phyloP scores from a whole-genome alignment of 1,284 basidiomycete genomes.

The Trametes versicolor region DNA sequence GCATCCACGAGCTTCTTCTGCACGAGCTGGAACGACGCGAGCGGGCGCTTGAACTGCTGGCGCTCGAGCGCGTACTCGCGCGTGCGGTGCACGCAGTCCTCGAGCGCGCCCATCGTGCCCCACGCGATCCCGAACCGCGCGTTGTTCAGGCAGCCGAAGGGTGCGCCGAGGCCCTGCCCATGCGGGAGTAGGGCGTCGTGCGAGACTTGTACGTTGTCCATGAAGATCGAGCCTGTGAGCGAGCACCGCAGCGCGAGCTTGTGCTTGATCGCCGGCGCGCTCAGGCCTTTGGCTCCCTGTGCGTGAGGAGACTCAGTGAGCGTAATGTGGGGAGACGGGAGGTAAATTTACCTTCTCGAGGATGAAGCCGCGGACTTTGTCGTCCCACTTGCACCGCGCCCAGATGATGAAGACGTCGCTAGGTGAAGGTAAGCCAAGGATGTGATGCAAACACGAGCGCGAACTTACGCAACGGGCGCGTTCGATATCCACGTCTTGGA shows the following conservation, averaged over 20 bases:
- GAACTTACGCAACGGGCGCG: conserved; percentile 82
- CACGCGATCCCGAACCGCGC: conserved; percentile 92
- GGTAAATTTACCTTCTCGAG: conserved; percentile 78
- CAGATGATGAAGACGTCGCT: conserved; percentile 75
- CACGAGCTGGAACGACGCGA: conserved; percentile 95
- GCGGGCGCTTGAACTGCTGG: conserved; percentile 88
- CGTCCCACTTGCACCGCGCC: conserved; percentile 96
- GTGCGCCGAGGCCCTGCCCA: conserved; percentile 79
- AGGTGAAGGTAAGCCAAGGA: conserved; percentile 3
- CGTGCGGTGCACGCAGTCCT: conserved; percentile 87
- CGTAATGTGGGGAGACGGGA: background rate
- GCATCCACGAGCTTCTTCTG: conserved; percentile 98
- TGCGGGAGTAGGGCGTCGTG: conserved; percentile 81
- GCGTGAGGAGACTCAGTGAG: background rate
- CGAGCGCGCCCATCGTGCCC: conserved; percentile 95
- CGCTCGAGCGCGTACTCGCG: conserved; percentile 90
- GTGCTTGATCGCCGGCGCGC: conserved; percentile 91
- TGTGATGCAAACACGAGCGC: background rate
- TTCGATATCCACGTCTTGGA: conserved; percentile 99
- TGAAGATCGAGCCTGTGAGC: conserved; percentile 93
- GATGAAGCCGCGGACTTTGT: conserved; percentile 91
- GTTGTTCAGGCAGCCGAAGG: conserved; percentile 93
- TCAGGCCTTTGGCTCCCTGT: conserved; percentile 86
- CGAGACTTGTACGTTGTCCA: conserved; percentile 83
- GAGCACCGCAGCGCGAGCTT: conserved; percentile 93